A percentile compares a stretch with the other conserved stretches of the same genome.
Evolutionary conservation across 176 grass and related monocot species (phyloP).

Genomic region (Oryza rufipogon): DNA sequence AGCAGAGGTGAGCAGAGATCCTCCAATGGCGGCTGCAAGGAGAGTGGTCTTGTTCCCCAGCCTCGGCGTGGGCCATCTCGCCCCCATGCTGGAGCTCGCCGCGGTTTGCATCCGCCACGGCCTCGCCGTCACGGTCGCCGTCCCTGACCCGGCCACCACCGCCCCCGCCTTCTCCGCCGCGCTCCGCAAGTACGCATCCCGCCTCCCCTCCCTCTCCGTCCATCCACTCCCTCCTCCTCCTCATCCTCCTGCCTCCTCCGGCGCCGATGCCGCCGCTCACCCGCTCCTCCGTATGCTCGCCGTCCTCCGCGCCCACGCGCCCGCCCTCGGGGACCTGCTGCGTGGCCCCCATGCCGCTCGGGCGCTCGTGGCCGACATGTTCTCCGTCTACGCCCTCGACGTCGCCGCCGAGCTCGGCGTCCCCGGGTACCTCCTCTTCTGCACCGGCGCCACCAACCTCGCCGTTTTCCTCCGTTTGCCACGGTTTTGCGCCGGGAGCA

Average conservation of each 20-base stretch:
- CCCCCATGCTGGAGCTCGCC: constrained; percentile 48
- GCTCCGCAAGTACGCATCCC: constrained; percentile 17
- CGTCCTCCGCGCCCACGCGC: constrained; percentile 27
- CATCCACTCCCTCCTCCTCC: constrained; percentile 26
- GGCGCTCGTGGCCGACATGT: constrained; percentile 56
- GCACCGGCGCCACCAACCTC: constrained; percentile 44
- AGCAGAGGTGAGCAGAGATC: background rate
- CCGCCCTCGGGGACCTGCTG: constrained; percentile 39
- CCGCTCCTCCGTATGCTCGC: constrained; percentile 15
- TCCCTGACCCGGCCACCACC: constrained; percentile 6
- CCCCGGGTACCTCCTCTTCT: constrained; percentile 44
- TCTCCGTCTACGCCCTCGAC: constrained; percentile 47
- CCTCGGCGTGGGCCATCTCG: constrained; percentile 41
- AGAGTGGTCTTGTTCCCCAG: constrained; percentile 21
- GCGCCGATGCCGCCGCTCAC: background rate
- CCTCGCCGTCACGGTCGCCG: constrained; percentile 40
- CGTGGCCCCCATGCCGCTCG: constrained; percentile 30
- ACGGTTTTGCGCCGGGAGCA: constrained; percentile 1
- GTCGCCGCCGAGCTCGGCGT: constrained; percentile 42
- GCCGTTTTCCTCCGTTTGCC: constrained; percentile 49
- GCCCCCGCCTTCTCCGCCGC: background rate
- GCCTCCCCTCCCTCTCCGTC: constrained; percentile 41
- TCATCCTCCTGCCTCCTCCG: background rate
- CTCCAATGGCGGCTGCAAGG: constrained; percentile 19
- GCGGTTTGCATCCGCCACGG: constrained; percentile 24